These are phyloP conservation scores for Gossypium australe DNA, from an alignment of 345 rosid genomes.

Conservation along the genomic window DNA sequence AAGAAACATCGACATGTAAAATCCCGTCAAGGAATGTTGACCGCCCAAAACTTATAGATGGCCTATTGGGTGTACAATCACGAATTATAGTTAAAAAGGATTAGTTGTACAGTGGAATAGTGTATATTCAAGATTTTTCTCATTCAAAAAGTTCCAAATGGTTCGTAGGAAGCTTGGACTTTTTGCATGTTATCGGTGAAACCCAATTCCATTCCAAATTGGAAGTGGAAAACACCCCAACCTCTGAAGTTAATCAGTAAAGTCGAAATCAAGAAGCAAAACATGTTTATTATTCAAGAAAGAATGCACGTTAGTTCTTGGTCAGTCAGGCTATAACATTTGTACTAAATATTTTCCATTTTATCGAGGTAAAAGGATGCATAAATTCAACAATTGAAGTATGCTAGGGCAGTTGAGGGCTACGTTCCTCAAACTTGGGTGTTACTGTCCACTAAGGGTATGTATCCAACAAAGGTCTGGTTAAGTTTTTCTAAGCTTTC, in stretches of 20 bases:
- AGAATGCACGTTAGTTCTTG: neutral
- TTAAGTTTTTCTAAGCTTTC: too few relatives aligned
- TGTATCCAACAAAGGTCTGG: too few relatives aligned
- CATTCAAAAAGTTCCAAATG: neutral
- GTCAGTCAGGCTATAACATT: neutral
- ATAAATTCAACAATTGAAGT: neutral
- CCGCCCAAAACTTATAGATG: neutral
- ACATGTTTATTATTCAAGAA: neutral
- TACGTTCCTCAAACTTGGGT: too few relatives aligned
- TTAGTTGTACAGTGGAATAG: neutral
- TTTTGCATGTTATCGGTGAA: neutral
- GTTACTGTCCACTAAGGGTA: too few relatives aligned
- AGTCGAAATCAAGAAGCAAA: neutral
- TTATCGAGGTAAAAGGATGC: neutral
- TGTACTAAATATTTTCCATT: neutral
- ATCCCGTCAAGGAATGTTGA: neutral
- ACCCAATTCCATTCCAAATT: neutral
- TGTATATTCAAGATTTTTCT: neutral
- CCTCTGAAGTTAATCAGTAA: neutral
- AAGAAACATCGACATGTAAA: slow-evolving; percentile 4
- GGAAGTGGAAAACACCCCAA: neutral
- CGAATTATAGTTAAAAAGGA: neutral
- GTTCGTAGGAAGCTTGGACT: neutral
- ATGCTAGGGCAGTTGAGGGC: neutral
- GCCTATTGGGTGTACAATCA: neutral